These are phyloP conservation scores for Trichosanthes cucumerina DNA, from an alignment of 306 rosid species.

Conservation along the genomic window DNA sequence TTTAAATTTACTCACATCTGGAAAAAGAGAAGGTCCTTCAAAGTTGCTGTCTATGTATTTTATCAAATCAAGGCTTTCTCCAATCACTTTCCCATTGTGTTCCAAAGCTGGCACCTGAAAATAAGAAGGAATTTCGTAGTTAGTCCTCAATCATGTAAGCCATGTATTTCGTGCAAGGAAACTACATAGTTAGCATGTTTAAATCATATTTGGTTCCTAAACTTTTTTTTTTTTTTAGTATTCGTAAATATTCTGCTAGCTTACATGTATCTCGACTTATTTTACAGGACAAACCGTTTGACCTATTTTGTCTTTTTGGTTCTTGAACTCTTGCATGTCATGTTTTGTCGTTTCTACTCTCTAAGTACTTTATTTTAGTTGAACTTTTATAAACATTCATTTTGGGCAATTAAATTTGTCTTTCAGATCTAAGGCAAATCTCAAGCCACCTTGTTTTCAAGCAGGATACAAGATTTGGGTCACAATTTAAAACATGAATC, in stretches of 20 bases:
- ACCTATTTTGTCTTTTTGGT: neutral
- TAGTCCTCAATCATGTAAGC: neutral
- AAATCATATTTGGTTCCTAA: neutral
- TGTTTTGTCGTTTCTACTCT: neutral
- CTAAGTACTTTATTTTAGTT: neutral
- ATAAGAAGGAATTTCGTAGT: neutral
- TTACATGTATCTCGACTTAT: neutral
- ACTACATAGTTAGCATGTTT: neutral
- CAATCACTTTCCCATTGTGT: constrained; percentile 70
- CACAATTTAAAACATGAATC: neutral
- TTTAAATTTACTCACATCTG: constrained; percentile 33
- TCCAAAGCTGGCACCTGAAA: constrained; percentile 76
- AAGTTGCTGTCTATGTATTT: constrained; percentile 56
- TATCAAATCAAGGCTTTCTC: constrained; percentile 88
- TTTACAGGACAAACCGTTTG: neutral
- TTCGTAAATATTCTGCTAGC: neutral
- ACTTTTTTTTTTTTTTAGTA: neutral
- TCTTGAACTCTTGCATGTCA: neutral
- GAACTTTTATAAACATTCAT: neutral
- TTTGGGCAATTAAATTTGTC: neutral
- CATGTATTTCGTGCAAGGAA: neutral
- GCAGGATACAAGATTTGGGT: neutral
- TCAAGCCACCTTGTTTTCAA: neutral
- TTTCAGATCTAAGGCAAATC: neutral
- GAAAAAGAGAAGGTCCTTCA: constrained; percentile 49